A percentile compares a stretch with the other conserved stretches of the same genome.
Conservation (phyloP, 1,139 yeast species). For the Kodamaea ohmeri region DNA sequence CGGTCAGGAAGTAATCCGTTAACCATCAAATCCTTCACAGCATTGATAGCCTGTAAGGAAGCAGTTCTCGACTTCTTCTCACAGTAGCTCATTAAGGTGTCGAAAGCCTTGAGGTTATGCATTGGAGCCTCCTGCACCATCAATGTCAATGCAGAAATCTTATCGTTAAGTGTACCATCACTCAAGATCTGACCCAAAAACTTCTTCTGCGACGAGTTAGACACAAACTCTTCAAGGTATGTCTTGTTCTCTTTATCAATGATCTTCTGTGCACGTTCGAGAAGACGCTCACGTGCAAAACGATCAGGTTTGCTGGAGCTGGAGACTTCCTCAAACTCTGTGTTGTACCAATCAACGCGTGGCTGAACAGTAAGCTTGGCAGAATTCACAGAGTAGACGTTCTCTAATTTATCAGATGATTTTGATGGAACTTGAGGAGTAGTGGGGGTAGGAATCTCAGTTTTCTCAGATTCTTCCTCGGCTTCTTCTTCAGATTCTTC, state of each 20-base stretch:
- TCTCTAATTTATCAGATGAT: conserved; percentile 43
- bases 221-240: conserved; percentile 74
- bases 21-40: conserved; percentile 82
- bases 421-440: conserved; percentile 1
- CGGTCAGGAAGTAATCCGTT: conserved; percentile 83
- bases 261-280: conserved; percentile 62
- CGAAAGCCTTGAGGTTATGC: conserved; percentile 83
- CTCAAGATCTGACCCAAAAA: conserved; percentile 85
- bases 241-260: conserved; percentile 69
- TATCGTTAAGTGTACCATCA: conserved; percentile 94
- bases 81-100: conserved; percentile 72
- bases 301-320: conserved; percentile 42
- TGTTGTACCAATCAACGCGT: conserved; percentile 74
- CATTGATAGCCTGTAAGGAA: conserved; percentile 85
- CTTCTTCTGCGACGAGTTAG: conserved; percentile 80
- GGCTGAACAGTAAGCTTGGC: conserved; percentile 60
- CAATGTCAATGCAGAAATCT: conserved; percentile 89
- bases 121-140: conserved; percentile 93
- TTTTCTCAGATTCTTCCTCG: conserved; percentile 7
- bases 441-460: not conserved
- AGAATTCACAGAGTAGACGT: conserved; percentile 54
- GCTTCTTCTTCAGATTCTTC: conserved; percentile 19
- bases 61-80: conserved; percentile 93
- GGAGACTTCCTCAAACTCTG: conserved; percentile 37
- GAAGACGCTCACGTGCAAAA: conserved; percentile 55